Evolutionary conservation across 345 rosid species (phyloP), one percentile per base, ranked within the genome.

Genomic region (Tarenaya hassleriana): DNA sequence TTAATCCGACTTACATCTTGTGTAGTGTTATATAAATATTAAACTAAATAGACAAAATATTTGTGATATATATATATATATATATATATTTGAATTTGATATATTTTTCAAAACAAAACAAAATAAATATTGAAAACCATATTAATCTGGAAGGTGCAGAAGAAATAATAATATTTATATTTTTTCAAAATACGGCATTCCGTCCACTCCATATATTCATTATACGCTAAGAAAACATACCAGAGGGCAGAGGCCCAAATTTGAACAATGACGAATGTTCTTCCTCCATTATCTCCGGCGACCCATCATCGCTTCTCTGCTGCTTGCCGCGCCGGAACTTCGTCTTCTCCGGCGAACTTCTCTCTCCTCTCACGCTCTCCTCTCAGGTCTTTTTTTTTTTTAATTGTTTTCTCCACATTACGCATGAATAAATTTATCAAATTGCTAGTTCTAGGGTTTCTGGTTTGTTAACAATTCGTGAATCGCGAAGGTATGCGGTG

Each of bases 401-500:
- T 13, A 2, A 15, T 51, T 3, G 16, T 16, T 38, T 34, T 19
- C 41, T 50, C 20, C 21, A 9, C 29, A 32, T 46, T 7, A 12
- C 7, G 8, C 15, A 19, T 46, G 3, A 5, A 19, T 41, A 35
- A 24, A 24, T 15, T 8, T 37, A 52, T 27, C 7, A 17, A 44
- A 12, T 10, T 48, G 18, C 41, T 29, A 48, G 24, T 40, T 1
- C 34, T 10, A 2, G 35, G 18, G 21, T 20, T 29, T 34, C 17
- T 41, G 41, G 4, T 18, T 57, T 24, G 29, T 24, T 24, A 2
- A 24, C 29, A 5, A 24, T 24, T 5, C 29, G 29, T 24, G 29
- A 12, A 14, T 35, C 37, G 5, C 63, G 54, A 65, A 88, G 95
- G 67, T 86, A 64, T 55, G 98, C 98, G 4, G 96, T 91, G 56